Evolutionary conservation across 345 rosid species (phyloP).

Genomic region (Rhizophora apiculata): DNA sequence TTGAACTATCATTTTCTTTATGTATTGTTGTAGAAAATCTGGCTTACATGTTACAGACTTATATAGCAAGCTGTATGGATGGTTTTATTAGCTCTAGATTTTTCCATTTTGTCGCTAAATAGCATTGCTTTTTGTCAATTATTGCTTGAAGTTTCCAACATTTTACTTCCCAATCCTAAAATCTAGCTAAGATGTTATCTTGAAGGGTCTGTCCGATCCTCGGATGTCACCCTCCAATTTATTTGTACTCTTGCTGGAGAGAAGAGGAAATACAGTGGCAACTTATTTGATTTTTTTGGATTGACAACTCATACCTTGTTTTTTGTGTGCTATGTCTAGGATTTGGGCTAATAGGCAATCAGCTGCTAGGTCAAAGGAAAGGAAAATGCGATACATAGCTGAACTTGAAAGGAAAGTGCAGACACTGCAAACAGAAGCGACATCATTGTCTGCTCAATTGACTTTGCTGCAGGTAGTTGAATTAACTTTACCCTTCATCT

Average conservation of each 20-base stretch:
- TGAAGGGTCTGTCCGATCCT: not conserved
- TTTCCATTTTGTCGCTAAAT: not conserved
- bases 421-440: constrained; percentile 85
- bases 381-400: constrained; percentile 88
- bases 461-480: constrained; percentile 71
- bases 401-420: constrained; percentile 93
- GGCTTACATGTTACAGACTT: not conserved
- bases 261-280: not conserved
- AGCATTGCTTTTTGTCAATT: not conserved
- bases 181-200: too few species aligned
- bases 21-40: not conserved
- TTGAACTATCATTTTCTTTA: not conserved
- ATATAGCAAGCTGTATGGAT: not conserved
- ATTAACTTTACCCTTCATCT: constrained; percentile 5
- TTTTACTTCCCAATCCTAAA: too few species aligned
- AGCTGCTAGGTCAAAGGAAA: constrained; percentile 94
- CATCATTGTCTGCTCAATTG: constrained; percentile 86
- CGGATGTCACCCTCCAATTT: not conserved
- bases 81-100: not conserved
- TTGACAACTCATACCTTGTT: not conserved
- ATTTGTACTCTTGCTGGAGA: too few species aligned
- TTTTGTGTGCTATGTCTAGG: constrained; percentile 32
- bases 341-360: constrained; percentile 98
- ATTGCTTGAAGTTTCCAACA: too few species aligned
- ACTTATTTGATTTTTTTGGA: not conserved